A percentile compares a stretch with the other conserved stretches of the same genome.
Conservation (phyloP, 2,329 filamentous ascomycete genomes). For the Colletotrichum tofieldiae region DNA sequence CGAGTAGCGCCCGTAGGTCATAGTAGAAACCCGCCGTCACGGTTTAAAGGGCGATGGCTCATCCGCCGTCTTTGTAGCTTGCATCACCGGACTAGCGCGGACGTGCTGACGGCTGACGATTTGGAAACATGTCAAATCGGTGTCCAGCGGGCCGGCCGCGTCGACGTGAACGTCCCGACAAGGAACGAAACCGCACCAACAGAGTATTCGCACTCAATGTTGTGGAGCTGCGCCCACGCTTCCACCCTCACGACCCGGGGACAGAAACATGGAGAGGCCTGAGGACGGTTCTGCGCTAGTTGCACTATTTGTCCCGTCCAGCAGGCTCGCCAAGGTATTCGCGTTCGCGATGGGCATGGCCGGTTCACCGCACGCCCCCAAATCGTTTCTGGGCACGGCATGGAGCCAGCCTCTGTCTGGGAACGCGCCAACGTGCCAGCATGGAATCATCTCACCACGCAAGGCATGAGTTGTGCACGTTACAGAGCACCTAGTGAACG, state of each 20-base stretch:
- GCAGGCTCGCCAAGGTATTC: too few species aligned
- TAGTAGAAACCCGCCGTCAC: constrained; percentile 27
- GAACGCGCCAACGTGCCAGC: background rate
- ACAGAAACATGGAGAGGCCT: background rate
- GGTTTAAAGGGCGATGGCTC: constrained; percentile 22
- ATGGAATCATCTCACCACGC: background rate
- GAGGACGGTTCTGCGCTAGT: background rate
- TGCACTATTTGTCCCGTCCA: background rate
- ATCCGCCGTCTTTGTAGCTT: background rate
- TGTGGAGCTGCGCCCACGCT: background rate
- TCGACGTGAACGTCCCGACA: background rate
- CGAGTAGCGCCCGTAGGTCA: constrained; percentile 19
- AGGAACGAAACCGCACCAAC: background rate
- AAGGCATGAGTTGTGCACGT: background rate
- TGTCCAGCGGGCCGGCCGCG: background rate
- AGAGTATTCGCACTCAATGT: background rate
- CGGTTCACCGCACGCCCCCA: background rate
- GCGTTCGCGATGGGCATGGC: too few species aligned
- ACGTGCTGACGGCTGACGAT: background rate
- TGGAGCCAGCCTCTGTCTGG: background rate
- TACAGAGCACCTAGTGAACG: background rate
- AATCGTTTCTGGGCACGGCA: background rate
- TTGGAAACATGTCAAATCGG: constrained; percentile 6
- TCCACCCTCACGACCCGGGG: background rate
- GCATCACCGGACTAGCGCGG: constrained; percentile 9